Base-by-base conservation (phyloP, 768 basidiomycete genomes). In the Clitopilus hobsonii region DNA sequence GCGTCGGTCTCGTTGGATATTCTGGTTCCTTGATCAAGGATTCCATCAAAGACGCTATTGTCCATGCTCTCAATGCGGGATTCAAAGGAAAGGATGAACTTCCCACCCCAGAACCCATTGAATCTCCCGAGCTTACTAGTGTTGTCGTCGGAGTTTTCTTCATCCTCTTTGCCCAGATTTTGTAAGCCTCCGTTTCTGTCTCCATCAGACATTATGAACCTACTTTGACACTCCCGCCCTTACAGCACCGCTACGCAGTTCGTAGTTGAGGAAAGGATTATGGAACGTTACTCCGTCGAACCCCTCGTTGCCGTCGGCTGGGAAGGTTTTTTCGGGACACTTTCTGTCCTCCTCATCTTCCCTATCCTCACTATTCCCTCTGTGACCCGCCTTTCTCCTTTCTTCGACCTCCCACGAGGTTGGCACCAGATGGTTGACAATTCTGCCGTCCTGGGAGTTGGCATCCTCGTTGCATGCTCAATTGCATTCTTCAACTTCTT, bases 281-380 rank as follows among this genome's bases (percentile, higher is more conserved):
- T 24, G 32, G 79, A 73, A 53, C 82, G 81, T 49, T 95, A 96
- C 75, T 77, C 84, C 28, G 88, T 98, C 36, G 83, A 85, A 47
- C 96, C 97, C 13, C 80, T 98, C 30, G 83, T 94, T 55, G 95
- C 96, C 10, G 97, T 98, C 57, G 94, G 95, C 22, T 91, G 81
- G 58, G 97, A 99, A 72, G 97, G 97, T 38, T 76, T 95, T 57
- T 98, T 96, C 65, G 97, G 97, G 54, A 74, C 86, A 18, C 60
- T 90, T 61, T 88, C 91, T 25, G 87, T 97, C 63, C 63, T 94
- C 36, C 59, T 91, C 38, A 80, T 85, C 59, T 79, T 97, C 74
- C 92, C 94, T 0, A 74, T 97, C 66, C 77, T 96, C 59, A 81
- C 92, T 3, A 77, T 88, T 54, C 77, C 85, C 45, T 81, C 83